These are phyloP conservation scores for Rasamsonia emersonii DNA, from an alignment of 2,329 filamentous ascomycete genomes.

Conservation along the genomic window DNA sequence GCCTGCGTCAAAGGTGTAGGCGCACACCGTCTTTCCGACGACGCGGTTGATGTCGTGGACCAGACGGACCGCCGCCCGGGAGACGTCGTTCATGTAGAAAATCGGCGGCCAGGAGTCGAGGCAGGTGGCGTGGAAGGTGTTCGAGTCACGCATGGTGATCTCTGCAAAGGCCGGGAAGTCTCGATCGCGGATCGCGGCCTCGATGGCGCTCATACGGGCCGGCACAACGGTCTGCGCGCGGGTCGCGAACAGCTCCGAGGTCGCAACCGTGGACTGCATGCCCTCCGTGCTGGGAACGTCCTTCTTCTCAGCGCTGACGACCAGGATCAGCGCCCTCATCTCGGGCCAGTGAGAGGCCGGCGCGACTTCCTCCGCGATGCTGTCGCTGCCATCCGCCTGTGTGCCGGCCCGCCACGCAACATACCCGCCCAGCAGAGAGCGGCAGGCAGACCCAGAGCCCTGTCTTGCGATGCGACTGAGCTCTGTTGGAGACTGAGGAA, in stretches of 20 bases:
- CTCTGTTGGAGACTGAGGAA: slow-evolving; percentile 71
- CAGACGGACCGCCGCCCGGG: slow-evolving; percentile 72
- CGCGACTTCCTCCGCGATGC: slow-evolving; percentile 78
- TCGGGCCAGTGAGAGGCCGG: slow-evolving; percentile 86
- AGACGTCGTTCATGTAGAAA: slow-evolving; percentile 97
- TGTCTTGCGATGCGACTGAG: slow-evolving; percentile 85
- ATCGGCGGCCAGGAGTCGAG: slow-evolving; percentile 94
- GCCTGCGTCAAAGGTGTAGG: slow-evolving; percentile 96
- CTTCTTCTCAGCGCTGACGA: slow-evolving; percentile 91
- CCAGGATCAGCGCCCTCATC: slow-evolving; percentile 87
- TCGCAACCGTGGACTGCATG: slow-evolving; percentile 95
- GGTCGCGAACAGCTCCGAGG: slow-evolving; percentile 75
- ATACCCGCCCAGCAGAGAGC: slow-evolving; percentile 88
- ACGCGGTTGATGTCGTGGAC: slow-evolving; percentile 81
- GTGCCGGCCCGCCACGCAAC: slow-evolving; percentile 85
- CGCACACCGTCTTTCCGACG: slow-evolving; percentile 71
- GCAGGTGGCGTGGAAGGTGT: slow-evolving; percentile 93
- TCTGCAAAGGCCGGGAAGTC: slow-evolving; percentile 84
- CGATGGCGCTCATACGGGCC: slow-evolving; percentile 73
- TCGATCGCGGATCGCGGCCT: slow-evolving; percentile 64
- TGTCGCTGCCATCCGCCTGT: slow-evolving; percentile 72
- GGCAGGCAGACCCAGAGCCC: slow-evolving; percentile 89
- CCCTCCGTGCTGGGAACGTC: slow-evolving; percentile 84
- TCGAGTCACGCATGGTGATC: slow-evolving; percentile 93
- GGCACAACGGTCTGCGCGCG: slow-evolving; percentile 72